Base-by-base conservation (phyloP, 2,329 filamentous ascomycete species). In the Elsinoe australis region DNA sequence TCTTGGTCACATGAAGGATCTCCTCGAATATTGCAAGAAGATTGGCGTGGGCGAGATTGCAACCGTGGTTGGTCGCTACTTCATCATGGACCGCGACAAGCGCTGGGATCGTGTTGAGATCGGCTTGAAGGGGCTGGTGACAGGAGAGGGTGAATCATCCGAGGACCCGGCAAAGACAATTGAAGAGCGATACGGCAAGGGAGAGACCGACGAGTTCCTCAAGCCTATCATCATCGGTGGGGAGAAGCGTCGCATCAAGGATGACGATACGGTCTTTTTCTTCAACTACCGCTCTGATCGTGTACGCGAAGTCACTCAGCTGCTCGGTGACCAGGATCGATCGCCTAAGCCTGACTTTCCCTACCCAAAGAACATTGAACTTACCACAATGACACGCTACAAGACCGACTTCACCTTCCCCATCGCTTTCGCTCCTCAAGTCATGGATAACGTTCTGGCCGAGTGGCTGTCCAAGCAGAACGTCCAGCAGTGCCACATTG, bases 211-310 rank as follows among this genome's bases (percentile, higher is more conserved):
- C 64, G 92, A 98, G 76, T 98, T 98, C 78, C 73, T 98, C 58
- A 95, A 94, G 72, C 92, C 92, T 58, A 96, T 98, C 67, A 88
- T 98, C 61, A 76, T 96, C 52, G 87, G 87, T 55, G 92, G 90
- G 59, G 79, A 87, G 58, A 85, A 94, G 62, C 75, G 77, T 53
- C 84, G 92, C 59, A 82, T 98, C 64, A 81, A 95, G 74, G 88
- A 96, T 63, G 77, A 85, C 57, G 92, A 98, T 64, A 90, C 87
- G 47, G 78, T 96, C 61, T 96, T 96, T 79, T 96, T 96, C 80
- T 98, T 98, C 85, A 98, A 98, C 81, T 98, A 98, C 78, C 87
- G 92, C 62, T 96, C 92, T 50, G 92, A 98, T 67, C 89, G 92
- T 67, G 90, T 90, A 47, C 86, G 92, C 59, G 92, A 98, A 69